phyloP scores from a whole-genome alignment of 78 protist genomes.

The Dictyostelium capitatum region DNA sequence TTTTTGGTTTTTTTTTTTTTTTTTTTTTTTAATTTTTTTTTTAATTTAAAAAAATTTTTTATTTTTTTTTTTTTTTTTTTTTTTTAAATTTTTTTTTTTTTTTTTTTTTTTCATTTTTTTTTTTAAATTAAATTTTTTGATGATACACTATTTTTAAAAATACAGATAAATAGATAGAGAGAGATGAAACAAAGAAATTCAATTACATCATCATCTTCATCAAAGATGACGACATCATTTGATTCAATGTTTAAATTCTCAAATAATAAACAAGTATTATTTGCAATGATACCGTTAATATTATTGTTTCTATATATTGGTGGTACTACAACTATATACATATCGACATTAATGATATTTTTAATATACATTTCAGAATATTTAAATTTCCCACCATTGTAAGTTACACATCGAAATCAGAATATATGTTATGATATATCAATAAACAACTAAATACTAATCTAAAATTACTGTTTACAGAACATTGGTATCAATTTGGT shows the following conservation, averaged over 20 bases:
- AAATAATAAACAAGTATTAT: constrained; percentile 21
- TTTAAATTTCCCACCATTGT: constrained; percentile 38
- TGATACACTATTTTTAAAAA: neutral
- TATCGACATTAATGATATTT: neutral
- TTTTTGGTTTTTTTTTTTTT: too few species aligned
- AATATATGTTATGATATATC: neutral
- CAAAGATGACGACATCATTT: constrained; percentile 26
- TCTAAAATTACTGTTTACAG: neutral
- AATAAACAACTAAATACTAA: neutral
- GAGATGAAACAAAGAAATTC: neutral
- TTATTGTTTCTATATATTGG: constrained; percentile 22
- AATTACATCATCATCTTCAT: neutral
- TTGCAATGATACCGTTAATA: constrained; percentile 19
- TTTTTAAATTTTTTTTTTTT: constrained; percentile 3
- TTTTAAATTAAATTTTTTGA: neutral
- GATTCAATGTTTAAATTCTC: constrained; percentile 55
- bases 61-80: too few species aligned
- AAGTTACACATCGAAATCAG: neutral
- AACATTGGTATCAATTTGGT: constrained; percentile 37
- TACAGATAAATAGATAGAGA: neutral
- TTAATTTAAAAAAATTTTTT: too few species aligned
- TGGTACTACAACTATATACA: constrained; percentile 26
- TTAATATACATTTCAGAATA: constrained; percentile 38
- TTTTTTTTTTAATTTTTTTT: too few species aligned
- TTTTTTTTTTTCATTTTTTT: neutral